Percentiles rank a stretch among this genome's conserved stretches.
phyloP scores from a whole-genome alignment of 371 early-diverging fungal genomes.

The Sporodiniella umbellata region DNA sequence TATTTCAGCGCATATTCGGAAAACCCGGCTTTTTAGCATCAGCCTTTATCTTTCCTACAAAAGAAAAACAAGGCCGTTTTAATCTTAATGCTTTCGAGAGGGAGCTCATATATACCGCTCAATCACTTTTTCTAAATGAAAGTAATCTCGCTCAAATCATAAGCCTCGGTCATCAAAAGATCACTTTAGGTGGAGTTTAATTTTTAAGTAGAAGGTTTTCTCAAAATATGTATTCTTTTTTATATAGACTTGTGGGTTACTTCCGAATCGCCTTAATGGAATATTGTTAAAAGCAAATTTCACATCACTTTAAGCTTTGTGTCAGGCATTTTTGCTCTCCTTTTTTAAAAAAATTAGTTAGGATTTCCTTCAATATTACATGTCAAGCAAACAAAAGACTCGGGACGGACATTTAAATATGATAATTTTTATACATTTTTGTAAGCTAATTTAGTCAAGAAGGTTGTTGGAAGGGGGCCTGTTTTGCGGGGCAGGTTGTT shows the following conservation, averaged over 20 bases:
- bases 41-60: neutral
- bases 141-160: slow-evolving; percentile 12
- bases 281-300: no score
- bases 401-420: no score
- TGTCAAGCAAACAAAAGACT: no score
- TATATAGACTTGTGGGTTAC: neutral
- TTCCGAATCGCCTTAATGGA: no score
- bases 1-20: slow-evolving; percentile 37
- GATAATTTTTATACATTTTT: no score
- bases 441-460: neutral
- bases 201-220: neutral
- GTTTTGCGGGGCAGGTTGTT: slow-evolving; percentile 2
- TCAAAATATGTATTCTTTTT: neutral
- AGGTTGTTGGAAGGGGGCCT: slow-evolving; percentile 4
- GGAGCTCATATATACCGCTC: slow-evolving; percentile 26
- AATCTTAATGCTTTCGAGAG: slow-evolving; percentile 22
- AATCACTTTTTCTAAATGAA: slow-evolving; percentile 13
- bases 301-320: no score
- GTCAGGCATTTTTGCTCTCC: no score
- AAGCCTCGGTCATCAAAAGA: slow-evolving; percentile 23
- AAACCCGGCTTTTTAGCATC: slow-evolving; percentile 37
- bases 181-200: neutral
- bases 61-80: slow-evolving; percentile 11
- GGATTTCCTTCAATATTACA: no score
- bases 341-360: no score